Evolutionary conservation across 768 basidiomycete species (phyloP).

Genomic region (Tylopilus subfusipes): DNA sequence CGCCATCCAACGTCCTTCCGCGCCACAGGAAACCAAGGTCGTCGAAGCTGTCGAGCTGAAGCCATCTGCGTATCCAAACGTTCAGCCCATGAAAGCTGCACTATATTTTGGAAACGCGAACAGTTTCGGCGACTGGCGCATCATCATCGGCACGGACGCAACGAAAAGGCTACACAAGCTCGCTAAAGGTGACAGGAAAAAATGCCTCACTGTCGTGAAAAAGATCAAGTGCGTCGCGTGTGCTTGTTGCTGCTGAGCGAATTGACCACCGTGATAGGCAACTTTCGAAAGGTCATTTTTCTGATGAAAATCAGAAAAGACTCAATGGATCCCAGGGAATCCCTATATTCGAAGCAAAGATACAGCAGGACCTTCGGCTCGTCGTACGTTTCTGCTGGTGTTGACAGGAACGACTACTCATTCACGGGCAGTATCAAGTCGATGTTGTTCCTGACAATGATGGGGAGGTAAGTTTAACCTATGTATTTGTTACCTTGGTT

Average conservation of each 20-base stretch:
- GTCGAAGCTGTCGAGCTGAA: constrained; percentile 2
- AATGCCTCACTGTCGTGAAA: constrained; percentile 55
- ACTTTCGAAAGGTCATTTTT: constrained; percentile 67
- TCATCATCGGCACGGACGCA: constrained; percentile 52
- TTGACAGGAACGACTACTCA: neutral
- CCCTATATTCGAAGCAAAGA: constrained; percentile 68
- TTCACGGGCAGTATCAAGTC: constrained; percentile 41
- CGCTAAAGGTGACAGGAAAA: constrained; percentile 41
- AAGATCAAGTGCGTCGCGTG: constrained; percentile 55
- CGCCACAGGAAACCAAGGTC: neutral
- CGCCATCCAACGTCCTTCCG: neutral
- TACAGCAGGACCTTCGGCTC: constrained; percentile 50
- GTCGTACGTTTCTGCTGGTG: constrained; percentile 36
- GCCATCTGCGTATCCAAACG: constrained; percentile 39
- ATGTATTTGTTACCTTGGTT: neutral
- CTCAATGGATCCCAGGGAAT: constrained; percentile 46
- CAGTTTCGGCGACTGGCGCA: constrained; percentile 63
- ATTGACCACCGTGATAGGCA: constrained; percentile 40
- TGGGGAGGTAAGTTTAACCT: constrained; percentile 21
- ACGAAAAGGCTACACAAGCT: constrained; percentile 47
- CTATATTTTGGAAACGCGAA: constrained; percentile 56
- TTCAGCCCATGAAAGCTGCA: constrained; percentile 59
- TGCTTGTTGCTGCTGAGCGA: neutral
- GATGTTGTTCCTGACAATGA: constrained; percentile 43
- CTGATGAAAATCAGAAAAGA: constrained; percentile 62